Evolutionary conservation across 768 basidiomycete genomes (phyloP).

Genomic region (Fomitopsis serialis): DNA sequence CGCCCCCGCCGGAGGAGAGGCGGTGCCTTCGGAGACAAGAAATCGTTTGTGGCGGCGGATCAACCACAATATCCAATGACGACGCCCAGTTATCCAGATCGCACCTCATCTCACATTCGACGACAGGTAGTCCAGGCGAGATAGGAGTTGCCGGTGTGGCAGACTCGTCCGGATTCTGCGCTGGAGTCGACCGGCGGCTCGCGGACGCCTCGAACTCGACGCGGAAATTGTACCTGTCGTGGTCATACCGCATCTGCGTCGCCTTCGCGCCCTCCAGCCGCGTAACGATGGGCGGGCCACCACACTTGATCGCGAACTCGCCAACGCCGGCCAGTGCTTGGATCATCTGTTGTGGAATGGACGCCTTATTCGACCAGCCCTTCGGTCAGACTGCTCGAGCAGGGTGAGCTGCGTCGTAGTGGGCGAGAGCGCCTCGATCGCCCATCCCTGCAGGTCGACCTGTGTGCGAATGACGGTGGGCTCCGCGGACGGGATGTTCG

Average conservation of each 20-base stretch:
- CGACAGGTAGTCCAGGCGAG: constrained; percentile 36
- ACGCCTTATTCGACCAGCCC: constrained; percentile 93
- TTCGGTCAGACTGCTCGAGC: constrained; percentile 96
- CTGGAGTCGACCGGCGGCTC: constrained; percentile 32
- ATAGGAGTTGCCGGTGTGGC: constrained; percentile 14
- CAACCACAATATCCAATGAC: constrained; percentile 83
- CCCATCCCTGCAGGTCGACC: constrained; percentile 98
- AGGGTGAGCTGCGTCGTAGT: constrained; percentile 91
- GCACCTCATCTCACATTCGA: constrained; percentile 90
- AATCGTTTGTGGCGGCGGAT: constrained; percentile 84
- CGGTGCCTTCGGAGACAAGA: constrained; percentile 83
- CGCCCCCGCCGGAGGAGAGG: constrained; percentile 82
- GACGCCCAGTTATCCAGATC: constrained; percentile 86
- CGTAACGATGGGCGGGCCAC: constrained; percentile 90
- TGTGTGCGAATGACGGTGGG: constrained; percentile 86
- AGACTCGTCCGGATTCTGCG: constrained; percentile 8
- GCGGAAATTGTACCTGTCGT: constrained; percentile 75
- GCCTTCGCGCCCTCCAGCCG: constrained; percentile 75
- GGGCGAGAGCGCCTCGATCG: constrained; percentile 91
- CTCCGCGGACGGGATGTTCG: constrained; percentile 59
- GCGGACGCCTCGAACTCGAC: constrained; percentile 77
- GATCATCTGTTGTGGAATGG: constrained; percentile 94
- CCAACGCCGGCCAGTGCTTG: constrained; percentile 84
- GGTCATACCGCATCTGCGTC: constrained; percentile 76
- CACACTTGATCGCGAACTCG: constrained; percentile 92